Percentiles rank a stretch among this genome's conserved stretches.
Conservation (phyloP, 75 land plant species). For the Isoetes taiwanensis region DNA sequence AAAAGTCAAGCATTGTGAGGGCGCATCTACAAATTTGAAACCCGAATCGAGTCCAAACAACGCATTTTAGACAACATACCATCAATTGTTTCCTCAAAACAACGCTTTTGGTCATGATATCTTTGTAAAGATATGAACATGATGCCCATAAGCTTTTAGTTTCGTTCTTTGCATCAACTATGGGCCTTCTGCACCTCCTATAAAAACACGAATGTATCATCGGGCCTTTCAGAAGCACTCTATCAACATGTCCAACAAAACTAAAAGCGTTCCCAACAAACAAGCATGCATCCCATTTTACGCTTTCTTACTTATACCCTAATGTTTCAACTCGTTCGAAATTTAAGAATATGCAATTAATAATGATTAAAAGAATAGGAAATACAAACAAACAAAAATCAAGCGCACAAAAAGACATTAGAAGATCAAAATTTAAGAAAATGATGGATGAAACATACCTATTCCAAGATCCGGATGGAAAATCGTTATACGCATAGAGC, state of each 20-base stretch:
- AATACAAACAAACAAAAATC: neutral
- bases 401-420: neutral
- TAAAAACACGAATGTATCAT: neutral
- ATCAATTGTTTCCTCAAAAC: slow-evolving; percentile 88
- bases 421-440: too few relatives aligned
- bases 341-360: neutral
- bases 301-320: too few relatives aligned
- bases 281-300: too few relatives aligned
- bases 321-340: neutral
- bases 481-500: slow-evolving; percentile 72
- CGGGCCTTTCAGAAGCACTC: too few relatives aligned
- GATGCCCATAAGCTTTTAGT: slow-evolving; percentile 63
- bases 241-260: too few relatives aligned
- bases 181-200: slow-evolving; percentile 97
- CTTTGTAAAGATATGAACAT: slow-evolving; percentile 90
- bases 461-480: slow-evolving; percentile 94
- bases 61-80: slow-evolving; percentile 43
- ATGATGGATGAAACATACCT: slow-evolving; percentile 27
- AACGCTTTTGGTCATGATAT: slow-evolving; percentile 69
- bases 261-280: too few relatives aligned
- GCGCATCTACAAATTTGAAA: too few relatives aligned
- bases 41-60: too few relatives aligned
- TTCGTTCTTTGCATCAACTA: slow-evolving; percentile 92
- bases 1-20: too few relatives aligned
- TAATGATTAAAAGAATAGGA: neutral